A percentile compares a stretch with the other conserved stretches of the same genome.
Evolutionary conservation across 352 stramenopile species (phyloP).

Genomic region (Phytopythium boreale): DNA sequence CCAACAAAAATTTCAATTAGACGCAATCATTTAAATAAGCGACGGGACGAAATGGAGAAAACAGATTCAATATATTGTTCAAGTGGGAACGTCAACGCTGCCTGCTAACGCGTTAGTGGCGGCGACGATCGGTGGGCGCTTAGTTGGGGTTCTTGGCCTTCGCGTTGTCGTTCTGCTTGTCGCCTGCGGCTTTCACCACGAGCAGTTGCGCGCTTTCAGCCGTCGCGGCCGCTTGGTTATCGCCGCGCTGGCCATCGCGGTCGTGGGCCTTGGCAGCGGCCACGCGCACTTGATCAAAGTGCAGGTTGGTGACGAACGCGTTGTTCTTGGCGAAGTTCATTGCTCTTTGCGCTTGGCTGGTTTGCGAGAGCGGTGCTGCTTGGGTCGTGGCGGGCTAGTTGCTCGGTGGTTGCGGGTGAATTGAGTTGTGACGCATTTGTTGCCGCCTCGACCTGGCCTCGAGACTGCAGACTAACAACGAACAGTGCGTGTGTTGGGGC

Average conservation of each 20-base stretch:
- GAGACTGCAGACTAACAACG: neutral
- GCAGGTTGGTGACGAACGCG: conserved; percentile 1
- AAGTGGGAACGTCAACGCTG: neutral
- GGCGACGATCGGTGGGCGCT: neutral
- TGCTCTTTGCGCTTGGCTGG: neutral
- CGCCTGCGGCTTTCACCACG: neutral
- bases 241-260: neutral
- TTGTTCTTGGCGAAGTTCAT: neutral
- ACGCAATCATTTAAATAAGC: too few relatives aligned
- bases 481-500: too few relatives aligned
- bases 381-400: neutral
- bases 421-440: neutral
- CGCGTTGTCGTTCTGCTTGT: neutral
- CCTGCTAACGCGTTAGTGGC: neutral
- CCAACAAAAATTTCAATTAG: too few relatives aligned
- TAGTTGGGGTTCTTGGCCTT: neutral
- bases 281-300: conserved; percentile 1
- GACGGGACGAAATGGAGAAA: too few relatives aligned
- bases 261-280: neutral
- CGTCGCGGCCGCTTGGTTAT: neutral
- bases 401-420: neutral
- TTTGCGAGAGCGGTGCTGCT: neutral
- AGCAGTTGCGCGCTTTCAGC: neutral
- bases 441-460: neutral
- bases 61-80: neutral